A percentile compares a stretch with the other conserved stretches of the same genome.
Evolutionary conservation across 2,329 filamentous ascomycete genomes (phyloP).

Genomic region (Neurospora sp.): DNA sequence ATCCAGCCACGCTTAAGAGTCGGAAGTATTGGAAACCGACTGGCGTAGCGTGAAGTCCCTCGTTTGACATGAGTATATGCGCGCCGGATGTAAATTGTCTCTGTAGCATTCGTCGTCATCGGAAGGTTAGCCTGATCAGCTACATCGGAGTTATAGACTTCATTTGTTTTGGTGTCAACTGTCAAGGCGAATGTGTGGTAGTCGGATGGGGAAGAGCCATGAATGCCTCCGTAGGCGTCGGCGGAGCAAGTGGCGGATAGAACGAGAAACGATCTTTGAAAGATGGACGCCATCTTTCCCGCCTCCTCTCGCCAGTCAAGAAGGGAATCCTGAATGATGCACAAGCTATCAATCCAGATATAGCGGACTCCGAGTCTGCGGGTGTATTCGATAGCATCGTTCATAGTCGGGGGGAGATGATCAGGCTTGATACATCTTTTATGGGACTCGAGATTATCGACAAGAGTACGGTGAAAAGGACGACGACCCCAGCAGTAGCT

Average conservation of each 20-base stretch:
- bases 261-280: constrained; percentile 4
- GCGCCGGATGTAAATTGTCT: constrained; percentile 5
- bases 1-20: constrained; percentile 15
- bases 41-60: neutral
- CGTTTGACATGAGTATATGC: constrained; percentile 1
- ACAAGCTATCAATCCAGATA: constrained; percentile 20
- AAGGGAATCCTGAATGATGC: constrained; percentile 17
- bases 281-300: constrained; percentile 13
- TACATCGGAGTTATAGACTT: neutral
- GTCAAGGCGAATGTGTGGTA: neutral
- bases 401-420: constrained; percentile 11
- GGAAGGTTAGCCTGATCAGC: neutral
- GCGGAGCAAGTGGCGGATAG: constrained; percentile 9
- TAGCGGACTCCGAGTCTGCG: constrained; percentile 12
- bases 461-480: constrained; percentile 9
- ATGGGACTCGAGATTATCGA: constrained; percentile 4
- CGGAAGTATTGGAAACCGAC: neutral
- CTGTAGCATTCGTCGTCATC: neutral
- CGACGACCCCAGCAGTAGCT: constrained; percentile 16
- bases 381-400: constrained; percentile 13
- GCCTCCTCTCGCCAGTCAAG: constrained; percentile 14
- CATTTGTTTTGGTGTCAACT: neutral
- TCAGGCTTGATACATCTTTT: constrained; percentile 6
- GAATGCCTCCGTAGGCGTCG: constrained; percentile 8
- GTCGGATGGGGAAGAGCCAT: neutral